Conservation (phyloP, 2,329 filamentous ascomycete genomes). For the Dactylonectria macrodidyma region DNA sequence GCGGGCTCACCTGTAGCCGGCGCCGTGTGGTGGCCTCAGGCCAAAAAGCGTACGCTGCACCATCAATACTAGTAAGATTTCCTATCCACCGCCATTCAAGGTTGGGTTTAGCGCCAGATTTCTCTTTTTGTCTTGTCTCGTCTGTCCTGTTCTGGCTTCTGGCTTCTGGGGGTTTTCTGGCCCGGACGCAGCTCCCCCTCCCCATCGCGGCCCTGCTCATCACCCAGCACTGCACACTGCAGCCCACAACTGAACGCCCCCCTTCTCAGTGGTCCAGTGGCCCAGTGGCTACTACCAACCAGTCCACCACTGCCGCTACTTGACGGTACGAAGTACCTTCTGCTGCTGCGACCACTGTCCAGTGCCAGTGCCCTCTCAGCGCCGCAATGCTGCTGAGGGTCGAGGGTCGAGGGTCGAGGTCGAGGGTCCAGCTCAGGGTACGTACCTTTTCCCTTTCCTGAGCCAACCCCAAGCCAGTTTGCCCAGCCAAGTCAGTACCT, state of each 20-base stretch:
- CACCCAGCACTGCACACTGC: constrained; percentile 35
- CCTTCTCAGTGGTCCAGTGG: constrained; percentile 40
- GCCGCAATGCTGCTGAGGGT: constrained; percentile 33
- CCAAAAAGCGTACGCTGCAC: constrained; percentile 40
- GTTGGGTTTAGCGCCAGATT: constrained; percentile 55
- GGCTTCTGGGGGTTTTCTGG: constrained; percentile 35
- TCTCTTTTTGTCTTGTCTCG: constrained; percentile 44
- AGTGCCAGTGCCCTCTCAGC: constrained; percentile 7
- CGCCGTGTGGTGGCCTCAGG: constrained; percentile 45
- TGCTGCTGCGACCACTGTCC: constrained; percentile 15
- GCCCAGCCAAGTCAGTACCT: constrained; percentile 44
- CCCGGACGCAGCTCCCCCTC: constrained; percentile 33
- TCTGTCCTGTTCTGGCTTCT: constrained; percentile 36
- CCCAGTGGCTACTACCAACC: constrained; percentile 36
- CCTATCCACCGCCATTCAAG: constrained; percentile 54
- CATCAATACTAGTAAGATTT: constrained; percentile 51
- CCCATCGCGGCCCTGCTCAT: constrained; percentile 27
- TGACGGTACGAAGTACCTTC: not conserved
- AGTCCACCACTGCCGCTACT: constrained; percentile 18
- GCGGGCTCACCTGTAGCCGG: constrained; percentile 39
- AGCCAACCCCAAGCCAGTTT: constrained; percentile 45
- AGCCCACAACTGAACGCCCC: constrained; percentile 20
- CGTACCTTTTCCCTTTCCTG: constrained; percentile 47
- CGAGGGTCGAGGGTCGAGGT: constrained; percentile 43
- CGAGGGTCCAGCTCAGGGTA: constrained; percentile 39